Conservation (phyloP, 352 stramenopile genomes). For the Globisporangium uncinulatum region DNA sequence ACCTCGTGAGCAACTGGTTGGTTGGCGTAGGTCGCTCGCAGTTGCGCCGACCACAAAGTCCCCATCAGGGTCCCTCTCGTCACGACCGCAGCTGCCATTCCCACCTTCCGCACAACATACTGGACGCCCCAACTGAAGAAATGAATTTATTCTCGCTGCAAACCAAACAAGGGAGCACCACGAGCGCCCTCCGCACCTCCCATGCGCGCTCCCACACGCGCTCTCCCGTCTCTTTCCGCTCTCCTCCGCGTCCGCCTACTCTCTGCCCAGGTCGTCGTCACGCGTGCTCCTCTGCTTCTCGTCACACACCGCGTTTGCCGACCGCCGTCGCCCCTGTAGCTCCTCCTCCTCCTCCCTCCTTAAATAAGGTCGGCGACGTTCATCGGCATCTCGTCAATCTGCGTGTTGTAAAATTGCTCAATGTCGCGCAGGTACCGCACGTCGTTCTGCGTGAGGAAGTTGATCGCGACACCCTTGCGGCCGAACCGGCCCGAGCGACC, state of each 20-base stretch:
- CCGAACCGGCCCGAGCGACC: slow-evolving; percentile 99
- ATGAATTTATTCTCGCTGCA: slow-evolving; percentile 10
- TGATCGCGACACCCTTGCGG: slow-evolving; percentile 99
- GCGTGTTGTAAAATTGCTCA: slow-evolving; percentile 99
- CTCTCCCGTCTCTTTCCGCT: not conserved
- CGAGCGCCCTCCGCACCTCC: not conserved
- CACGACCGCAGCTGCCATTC: not conserved
- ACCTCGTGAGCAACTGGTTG: slow-evolving; percentile 1
- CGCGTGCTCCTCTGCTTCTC: too few relatives aligned
- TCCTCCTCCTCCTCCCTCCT: slow-evolving; percentile 18
- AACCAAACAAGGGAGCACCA: slow-evolving; percentile 4
- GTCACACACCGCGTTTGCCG: too few relatives aligned
- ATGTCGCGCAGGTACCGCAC: slow-evolving; percentile 99
- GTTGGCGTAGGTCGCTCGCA: not conserved
- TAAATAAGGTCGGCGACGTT: slow-evolving; percentile 99
- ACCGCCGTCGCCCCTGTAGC: too few relatives aligned
- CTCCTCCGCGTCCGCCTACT: not conserved
- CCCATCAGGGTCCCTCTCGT: too few relatives aligned
- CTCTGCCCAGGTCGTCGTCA: not conserved
- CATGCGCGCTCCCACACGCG: not conserved
- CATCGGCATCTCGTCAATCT: slow-evolving; percentile 99
- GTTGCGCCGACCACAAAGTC: not conserved
- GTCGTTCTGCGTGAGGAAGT: slow-evolving; percentile 99
- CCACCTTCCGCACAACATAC: not conserved
- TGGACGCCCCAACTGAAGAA: slow-evolving; percentile 1